Evolutionary conservation across 2,329 filamentous ascomycete species (phyloP), one percentile per base, ranked within the genome.

Genomic region (Ceratocystiopsis brevicomis): DNA sequence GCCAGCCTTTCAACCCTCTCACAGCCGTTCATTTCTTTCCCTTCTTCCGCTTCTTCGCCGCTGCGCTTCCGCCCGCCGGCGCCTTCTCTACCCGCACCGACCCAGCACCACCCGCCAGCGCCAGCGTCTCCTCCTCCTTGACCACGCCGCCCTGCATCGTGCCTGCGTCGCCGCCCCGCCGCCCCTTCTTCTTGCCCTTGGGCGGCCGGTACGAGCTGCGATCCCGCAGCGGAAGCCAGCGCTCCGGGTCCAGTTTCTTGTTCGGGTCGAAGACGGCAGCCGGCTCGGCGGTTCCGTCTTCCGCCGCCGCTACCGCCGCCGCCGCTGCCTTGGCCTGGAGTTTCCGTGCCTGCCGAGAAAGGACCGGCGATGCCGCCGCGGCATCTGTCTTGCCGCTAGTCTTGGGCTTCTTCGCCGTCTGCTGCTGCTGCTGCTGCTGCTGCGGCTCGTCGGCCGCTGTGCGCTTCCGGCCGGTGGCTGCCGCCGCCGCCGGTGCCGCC

Each of bases 191-290:
- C 66, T 81, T 86, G 4, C 85, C 85, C 6, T 86, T 86, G 65
- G 90, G 94, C 9, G 87, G 86, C 40, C 81, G 69, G 61, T 94
- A 98, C 37, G 76, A 82, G 52, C 82, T 90, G 45, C 90, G 73
- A 58, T 98, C 90, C 42, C 81, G 77, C 54, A 96, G 67, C 13
- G 90, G 88, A 47, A 98, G 62, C 90, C 90, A 98, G 49, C 90
- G 71, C 61, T 98, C 90, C 0, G 85, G 78, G 59, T 98, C 90
- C 33, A 83, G 73, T 50, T 76, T 78, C 66, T 86, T 92, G 52
- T 70, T 74, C 42, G 82, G 72, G 46, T 85, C 82, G 54, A 75
- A 83, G 39, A 56, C 3, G 18, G 37, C 4, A 18, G 37, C 70
- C 68, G 40, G 69, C 64, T 34, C 57, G 45, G 14, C 37, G 16